Evolutionary conservation across 179 eudicot genomes (phyloP).

Genomic region (Nepenthes alata): DNA sequence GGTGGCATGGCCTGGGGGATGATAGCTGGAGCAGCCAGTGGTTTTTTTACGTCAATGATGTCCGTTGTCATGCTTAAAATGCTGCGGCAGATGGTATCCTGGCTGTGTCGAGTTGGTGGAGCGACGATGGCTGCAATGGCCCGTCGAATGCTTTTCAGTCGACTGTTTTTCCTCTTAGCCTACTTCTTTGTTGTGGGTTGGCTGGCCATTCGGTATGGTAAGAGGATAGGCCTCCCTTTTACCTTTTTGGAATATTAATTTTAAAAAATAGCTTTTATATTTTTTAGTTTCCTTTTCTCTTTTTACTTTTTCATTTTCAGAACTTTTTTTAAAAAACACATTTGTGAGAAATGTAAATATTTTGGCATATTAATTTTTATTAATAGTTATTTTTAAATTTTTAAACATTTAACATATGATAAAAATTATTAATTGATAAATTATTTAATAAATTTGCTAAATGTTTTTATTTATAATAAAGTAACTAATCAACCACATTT

Average conservation of each 20-base stretch:
- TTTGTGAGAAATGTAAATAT: too few species aligned
- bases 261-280: too few species aligned
- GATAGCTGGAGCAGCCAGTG: constrained; percentile 48
- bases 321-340: too few species aligned
- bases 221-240: constrained; percentile 48
- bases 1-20: constrained; percentile 42
- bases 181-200: constrained; percentile 69
- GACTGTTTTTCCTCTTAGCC: constrained; percentile 44
- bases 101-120: constrained; percentile 18
- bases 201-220: constrained; percentile 59
- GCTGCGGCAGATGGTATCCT: constrained; percentile 20
- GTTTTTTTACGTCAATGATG: constrained; percentile 46
- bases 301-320: too few species aligned
- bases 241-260: constrained; percentile 20
- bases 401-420: too few species aligned
- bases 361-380: too few species aligned
- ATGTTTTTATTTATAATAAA: too few species aligned
- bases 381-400: too few species aligned
- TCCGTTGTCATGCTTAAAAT: constrained; percentile 32
- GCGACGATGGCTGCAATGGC: constrained; percentile 14
- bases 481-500: too few species aligned
- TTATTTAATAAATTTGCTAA: too few species aligned
- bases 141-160: constrained; percentile 29
- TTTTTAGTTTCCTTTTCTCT: too few species aligned
- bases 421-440: too few species aligned